Conservation (phyloP, 164 flowering plant species). For the Tetracentron sinense region DNA sequence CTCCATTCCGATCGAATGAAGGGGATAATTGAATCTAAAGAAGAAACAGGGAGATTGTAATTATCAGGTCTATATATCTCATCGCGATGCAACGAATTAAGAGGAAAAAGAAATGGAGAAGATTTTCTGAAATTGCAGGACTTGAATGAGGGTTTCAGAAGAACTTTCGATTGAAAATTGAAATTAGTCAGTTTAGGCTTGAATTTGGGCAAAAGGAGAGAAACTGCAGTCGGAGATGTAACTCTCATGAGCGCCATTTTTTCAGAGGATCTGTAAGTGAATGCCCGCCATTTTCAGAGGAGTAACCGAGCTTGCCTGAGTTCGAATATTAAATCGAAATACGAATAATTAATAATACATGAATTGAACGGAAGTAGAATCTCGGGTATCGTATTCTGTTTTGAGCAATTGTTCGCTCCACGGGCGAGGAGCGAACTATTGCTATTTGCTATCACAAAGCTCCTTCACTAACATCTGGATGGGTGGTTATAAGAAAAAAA, state of each 20-base stretch:
- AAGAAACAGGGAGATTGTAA: slow-evolving; percentile 11
- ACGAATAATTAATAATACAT: no score
- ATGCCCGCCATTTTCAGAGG: background rate
- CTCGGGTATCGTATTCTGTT: no score
- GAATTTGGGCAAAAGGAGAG: background rate
- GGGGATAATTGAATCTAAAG: slow-evolving; percentile 42
- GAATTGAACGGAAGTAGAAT: no score
- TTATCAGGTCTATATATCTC: background rate
- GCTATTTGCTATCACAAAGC: no score
- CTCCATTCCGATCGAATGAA: slow-evolving; percentile 51
- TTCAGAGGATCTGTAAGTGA: background rate
- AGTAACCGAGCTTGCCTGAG: no score
- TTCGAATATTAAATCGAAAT: no score
- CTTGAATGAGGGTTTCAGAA: background rate
- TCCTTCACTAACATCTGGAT: no score
- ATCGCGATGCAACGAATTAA: background rate
- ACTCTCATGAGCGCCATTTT: slow-evolving; percentile 7
- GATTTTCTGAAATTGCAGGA: background rate
- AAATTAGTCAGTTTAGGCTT: background rate
- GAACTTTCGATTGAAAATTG: background rate
- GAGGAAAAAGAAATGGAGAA: background rate
- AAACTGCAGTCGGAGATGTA: slow-evolving; percentile 1
- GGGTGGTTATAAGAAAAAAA: no score
- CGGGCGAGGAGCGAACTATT: no score
- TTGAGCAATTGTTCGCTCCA: no score